Conservation (phyloP, 805 yeast genomes). For the Pichia paraexigua region DNA sequence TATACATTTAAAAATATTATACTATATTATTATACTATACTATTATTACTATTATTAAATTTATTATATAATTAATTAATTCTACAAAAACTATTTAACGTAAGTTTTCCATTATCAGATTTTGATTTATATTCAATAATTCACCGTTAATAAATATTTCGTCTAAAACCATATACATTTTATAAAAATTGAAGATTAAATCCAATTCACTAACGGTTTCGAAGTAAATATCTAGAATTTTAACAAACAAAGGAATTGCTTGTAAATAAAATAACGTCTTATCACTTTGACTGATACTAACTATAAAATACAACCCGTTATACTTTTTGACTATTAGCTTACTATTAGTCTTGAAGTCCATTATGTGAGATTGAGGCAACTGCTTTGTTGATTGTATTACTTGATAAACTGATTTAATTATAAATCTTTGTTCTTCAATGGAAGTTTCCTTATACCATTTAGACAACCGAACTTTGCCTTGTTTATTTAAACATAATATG, state of each 20-base stretch:
- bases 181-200: constrained; percentile 84
- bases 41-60: neutral
- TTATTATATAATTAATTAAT: neutral
- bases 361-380: constrained; percentile 40
- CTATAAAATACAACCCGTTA: constrained; percentile 86
- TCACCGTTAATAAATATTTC: constrained; percentile 90
- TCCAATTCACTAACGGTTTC: constrained; percentile 92
- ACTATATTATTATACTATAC: neutral
- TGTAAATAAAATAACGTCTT: constrained; percentile 80
- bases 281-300: constrained; percentile 40
- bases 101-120: constrained; percentile 55
- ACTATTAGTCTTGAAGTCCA: constrained; percentile 38
- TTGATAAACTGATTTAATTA: constrained; percentile 64
- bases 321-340: constrained; percentile 81
- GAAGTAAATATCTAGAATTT: constrained; percentile 77
- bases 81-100: neutral
- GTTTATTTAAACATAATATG: constrained; percentile 78
- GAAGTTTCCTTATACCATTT: constrained; percentile 51
- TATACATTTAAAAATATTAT: neutral
- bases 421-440: constrained; percentile 38
- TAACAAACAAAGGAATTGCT: constrained; percentile 80
- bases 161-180: constrained; percentile 73
- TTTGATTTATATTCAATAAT: constrained; percentile 75
- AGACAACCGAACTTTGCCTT: constrained; percentile 83
- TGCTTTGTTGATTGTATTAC: constrained; percentile 78